Conservation (phyloP, 164 flowering plant species). For the Vitis labrusca region DNA sequence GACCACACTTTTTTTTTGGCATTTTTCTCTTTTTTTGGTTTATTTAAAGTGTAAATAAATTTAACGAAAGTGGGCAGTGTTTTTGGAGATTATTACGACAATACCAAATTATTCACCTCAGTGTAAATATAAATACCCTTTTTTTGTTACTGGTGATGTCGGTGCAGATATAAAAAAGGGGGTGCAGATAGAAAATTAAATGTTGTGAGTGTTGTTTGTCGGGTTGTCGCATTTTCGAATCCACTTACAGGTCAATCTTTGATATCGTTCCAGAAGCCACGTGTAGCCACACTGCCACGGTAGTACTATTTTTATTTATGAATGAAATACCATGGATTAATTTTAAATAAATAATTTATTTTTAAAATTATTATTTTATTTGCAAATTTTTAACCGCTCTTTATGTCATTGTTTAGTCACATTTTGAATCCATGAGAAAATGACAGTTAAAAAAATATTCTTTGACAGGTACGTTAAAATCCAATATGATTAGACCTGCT, state of each 20-base stretch:
- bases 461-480: too few species aligned
- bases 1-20: constrained; percentile 17
- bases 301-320: neutral
- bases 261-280: too few species aligned
- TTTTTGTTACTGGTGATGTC: constrained; percentile 25
- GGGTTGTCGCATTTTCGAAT: constrained; percentile 38
- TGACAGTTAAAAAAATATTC: too few species aligned
- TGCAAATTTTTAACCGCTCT: too few species aligned
- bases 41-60: neutral
- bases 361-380: too few species aligned
- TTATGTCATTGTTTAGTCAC: too few species aligned
- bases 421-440: too few species aligned
- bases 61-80: neutral
- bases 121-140: neutral
- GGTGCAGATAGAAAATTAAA: constrained; percentile 19
- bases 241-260: constrained; percentile 19
- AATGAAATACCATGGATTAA: too few species aligned
- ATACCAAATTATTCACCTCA: neutral
- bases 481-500: too few species aligned
- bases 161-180: constrained; percentile 24
- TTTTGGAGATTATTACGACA: too few species aligned
- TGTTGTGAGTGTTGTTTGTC: constrained; percentile 30
- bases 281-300: neutral
- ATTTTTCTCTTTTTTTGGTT: constrained; percentile 10
- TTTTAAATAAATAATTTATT: too few species aligned